These are phyloP conservation scores for Haplographium delicatum DNA, from an alignment of 495 filamentous ascomycete genomes.

Conservation along the genomic window DNA sequence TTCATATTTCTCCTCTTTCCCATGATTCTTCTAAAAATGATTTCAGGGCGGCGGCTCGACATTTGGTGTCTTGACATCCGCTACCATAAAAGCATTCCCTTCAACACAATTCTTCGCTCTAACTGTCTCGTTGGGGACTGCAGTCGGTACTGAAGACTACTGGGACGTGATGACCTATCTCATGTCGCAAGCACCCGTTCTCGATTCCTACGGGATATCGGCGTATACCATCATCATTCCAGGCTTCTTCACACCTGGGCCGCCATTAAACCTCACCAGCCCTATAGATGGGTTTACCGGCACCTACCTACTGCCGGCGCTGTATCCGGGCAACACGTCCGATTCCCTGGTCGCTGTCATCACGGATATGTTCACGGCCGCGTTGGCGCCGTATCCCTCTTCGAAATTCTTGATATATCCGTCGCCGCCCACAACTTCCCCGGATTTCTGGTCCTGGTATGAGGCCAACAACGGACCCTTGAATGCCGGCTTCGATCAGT, in stretches of 20 bases:
- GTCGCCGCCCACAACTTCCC: constrained; percentile 37
- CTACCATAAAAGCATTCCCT: constrained; percentile 41
- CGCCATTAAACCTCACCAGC: constrained; percentile 14
- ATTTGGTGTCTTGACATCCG: constrained; percentile 55
- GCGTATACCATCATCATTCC: constrained; percentile 34
- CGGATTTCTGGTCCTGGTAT: constrained; percentile 44
- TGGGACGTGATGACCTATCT: constrained; percentile 25
- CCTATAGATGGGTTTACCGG: constrained; percentile 30
- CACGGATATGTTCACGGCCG: constrained; percentile 33
- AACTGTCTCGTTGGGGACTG: neutral
- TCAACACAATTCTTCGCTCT: neutral
- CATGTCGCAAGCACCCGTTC: constrained; percentile 31
- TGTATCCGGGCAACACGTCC: constrained; percentile 10
- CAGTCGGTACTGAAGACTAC: neutral
- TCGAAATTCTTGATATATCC: constrained; percentile 13
- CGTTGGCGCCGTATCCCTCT: neutral
- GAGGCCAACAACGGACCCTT: constrained; percentile 29
- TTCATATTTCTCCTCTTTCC: neutral
- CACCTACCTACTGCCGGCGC: constrained; percentile 20
- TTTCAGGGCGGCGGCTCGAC: constrained; percentile 55
- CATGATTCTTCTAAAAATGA: neutral
- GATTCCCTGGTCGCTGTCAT: constrained; percentile 7
- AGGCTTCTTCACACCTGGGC: constrained; percentile 24
- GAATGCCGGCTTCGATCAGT: constrained; percentile 33
- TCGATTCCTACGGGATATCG: constrained; percentile 33